Percentiles rank a stretch among this genome's conserved stretches.
Evolutionary conservation across 805 yeast genomes (phyloP).

Genomic region (Ascoidea rubescens): DNA sequence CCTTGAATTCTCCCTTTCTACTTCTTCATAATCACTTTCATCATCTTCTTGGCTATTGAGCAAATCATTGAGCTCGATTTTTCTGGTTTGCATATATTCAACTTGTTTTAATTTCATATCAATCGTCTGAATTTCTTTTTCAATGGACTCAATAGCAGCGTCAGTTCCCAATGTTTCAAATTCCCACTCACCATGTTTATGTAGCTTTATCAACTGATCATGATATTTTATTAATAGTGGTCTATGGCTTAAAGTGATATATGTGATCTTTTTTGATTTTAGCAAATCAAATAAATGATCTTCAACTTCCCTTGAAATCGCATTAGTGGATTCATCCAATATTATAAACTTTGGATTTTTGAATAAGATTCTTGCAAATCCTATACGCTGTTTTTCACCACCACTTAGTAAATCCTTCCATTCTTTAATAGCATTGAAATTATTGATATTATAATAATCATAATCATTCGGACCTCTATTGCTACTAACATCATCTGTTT

Average conservation of each 20-base stretch:
- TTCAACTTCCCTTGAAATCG: slow-evolving; percentile 81
- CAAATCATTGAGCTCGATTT: slow-evolving; percentile 38
- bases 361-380: slow-evolving; percentile 75
- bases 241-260: slow-evolving; percentile 73
- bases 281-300: slow-evolving; percentile 71
- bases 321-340: slow-evolving; percentile 89
- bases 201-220: slow-evolving; percentile 57
- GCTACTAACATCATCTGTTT: background rate
- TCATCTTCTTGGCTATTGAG: slow-evolving; percentile 4
- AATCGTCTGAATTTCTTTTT: slow-evolving; percentile 60
- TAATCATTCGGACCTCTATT: slow-evolving; percentile 28
- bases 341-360: slow-evolving; percentile 72
- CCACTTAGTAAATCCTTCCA: slow-evolving; percentile 93
- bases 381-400: slow-evolving; percentile 88
- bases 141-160: slow-evolving; percentile 53
- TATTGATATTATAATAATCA: slow-evolving; percentile 6
- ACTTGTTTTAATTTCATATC: slow-evolving; percentile 34
- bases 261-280: slow-evolving; percentile 55
- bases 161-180: slow-evolving; percentile 53
- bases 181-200: slow-evolving; percentile 40
- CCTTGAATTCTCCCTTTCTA: background rate
- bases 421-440: slow-evolving; percentile 34
- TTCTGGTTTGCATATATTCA: slow-evolving; percentile 38
- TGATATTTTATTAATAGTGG: slow-evolving; percentile 79
- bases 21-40: background rate